Percentiles rank a stretch among this genome's conserved stretches.
Evolutionary conservation across 345 rosid species (phyloP).

Genomic region (Acer negundo): DNA sequence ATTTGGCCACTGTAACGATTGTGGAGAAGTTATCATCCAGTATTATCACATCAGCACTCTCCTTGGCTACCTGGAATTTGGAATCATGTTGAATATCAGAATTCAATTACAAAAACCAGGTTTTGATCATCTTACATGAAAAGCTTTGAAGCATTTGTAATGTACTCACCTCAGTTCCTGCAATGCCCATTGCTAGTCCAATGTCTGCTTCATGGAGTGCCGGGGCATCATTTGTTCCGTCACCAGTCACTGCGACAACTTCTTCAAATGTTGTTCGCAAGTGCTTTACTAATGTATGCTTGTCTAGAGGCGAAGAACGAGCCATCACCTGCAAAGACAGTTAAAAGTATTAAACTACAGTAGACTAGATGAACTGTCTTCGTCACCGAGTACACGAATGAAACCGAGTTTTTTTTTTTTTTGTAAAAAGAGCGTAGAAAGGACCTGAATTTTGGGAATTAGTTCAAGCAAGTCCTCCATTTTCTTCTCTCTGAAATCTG

Average conservation of each 20-base stretch:
- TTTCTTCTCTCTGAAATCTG: conserved; percentile 78
- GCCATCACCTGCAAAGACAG: conserved; percentile 78
- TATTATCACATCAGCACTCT: conserved; percentile 95
- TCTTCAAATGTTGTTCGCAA: conserved; percentile 77
- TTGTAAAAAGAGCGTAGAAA: background rate
- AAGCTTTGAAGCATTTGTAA: conserved; percentile 4
- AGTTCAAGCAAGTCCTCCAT: conserved; percentile 65
- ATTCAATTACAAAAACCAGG: background rate
- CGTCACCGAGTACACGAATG: background rate
- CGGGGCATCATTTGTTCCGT: conserved; percentile 98
- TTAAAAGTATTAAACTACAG: conserved; percentile 1
- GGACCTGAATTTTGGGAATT: conserved; percentile 93
- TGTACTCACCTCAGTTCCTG: conserved; percentile 84
- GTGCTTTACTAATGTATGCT: conserved; percentile 83
- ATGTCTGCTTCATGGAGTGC: conserved; percentile 97
- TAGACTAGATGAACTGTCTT: conserved; percentile 1
- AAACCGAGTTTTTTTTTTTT: background rate
- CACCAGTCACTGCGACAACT: conserved; percentile 95
- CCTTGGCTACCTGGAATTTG: conserved; percentile 83
- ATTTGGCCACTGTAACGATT: conserved; percentile 90
- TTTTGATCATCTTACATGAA: conserved; percentile 1
- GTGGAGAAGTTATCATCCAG: conserved; percentile 95
- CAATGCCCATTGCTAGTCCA: conserved; percentile 97
- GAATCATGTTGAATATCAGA: conserved; percentile 11
- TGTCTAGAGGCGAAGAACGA: conserved; percentile 93